phyloP scores from a whole-genome alignment of 2,329 filamentous ascomycete genomes.

The Fusarium nygamai region DNA sequence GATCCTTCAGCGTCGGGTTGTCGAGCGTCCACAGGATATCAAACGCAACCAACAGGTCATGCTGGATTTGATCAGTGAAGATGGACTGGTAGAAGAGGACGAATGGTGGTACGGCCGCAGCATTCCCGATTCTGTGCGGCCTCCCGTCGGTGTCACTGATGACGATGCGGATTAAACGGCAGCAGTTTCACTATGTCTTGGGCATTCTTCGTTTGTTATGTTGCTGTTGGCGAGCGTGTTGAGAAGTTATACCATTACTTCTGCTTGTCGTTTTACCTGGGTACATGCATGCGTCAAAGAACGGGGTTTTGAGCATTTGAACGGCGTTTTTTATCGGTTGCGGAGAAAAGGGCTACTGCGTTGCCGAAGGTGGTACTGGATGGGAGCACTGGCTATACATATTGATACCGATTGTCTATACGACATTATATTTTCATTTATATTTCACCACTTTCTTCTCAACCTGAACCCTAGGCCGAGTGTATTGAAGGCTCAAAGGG shows the following conservation, averaged over 20 bases:
- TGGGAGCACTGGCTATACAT: slow-evolving; percentile 29
- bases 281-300: slow-evolving; percentile 39
- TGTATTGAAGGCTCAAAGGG: background rate
- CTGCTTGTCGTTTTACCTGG: slow-evolving; percentile 25
- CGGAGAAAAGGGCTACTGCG: slow-evolving; percentile 34
- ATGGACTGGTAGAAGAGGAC: slow-evolving; percentile 67
- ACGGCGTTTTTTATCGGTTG: slow-evolving; percentile 42
- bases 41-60: slow-evolving; percentile 71
- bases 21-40: slow-evolving; percentile 67
- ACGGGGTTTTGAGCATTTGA: slow-evolving; percentile 44
- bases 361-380: slow-evolving; percentile 31
- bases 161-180: slow-evolving; percentile 57
- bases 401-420: slow-evolving; percentile 42
- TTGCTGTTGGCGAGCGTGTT: slow-evolving; percentile 27
- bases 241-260: slow-evolving; percentile 21
- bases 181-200: slow-evolving; percentile 16
- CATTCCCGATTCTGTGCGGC: slow-evolving; percentile 64
- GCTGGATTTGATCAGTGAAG: slow-evolving; percentile 71
- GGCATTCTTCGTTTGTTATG: slow-evolving; percentile 23
- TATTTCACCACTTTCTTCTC: background rate
- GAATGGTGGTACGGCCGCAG: slow-evolving; percentile 69
- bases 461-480: background rate
- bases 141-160: slow-evolving; percentile 60
- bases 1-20: slow-evolving; percentile 68
- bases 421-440: slow-evolving; percentile 20